These are phyloP conservation scores for Eucalyptus regnans DNA, from an alignment of 345 rosid species.

Conservation along the genomic window DNA sequence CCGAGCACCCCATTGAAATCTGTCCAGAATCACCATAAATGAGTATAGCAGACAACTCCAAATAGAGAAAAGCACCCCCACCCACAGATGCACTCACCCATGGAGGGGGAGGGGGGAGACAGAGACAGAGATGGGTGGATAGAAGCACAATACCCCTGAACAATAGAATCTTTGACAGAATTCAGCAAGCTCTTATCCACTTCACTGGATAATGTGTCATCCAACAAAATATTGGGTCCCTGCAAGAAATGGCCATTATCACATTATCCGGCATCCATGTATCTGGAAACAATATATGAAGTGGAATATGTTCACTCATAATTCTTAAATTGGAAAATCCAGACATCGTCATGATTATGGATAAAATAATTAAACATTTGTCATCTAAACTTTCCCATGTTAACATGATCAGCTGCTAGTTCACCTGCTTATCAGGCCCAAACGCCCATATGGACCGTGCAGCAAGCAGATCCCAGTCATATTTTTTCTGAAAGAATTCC, in stretches of 20 bases:
- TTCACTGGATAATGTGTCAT: conserved; percentile 92
- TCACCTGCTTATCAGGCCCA: conserved; percentile 98
- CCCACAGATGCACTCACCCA: not conserved
- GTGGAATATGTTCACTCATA: not conserved
- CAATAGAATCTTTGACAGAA: conserved; percentile 90
- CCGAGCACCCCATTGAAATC: conserved; percentile 99
- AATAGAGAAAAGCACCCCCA: not conserved
- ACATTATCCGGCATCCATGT: not conserved
- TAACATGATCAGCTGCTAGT: not conserved
- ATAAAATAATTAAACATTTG: not conserved
- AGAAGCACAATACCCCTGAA: conserved; percentile 62
- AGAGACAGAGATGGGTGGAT: not conserved
- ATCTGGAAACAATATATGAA: not conserved
- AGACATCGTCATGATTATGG: not conserved
- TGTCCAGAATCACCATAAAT: conserved; percentile 7
- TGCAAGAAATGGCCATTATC: conserved; percentile 3
- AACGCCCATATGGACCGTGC: conserved; percentile 98
- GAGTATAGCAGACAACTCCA: not conserved
- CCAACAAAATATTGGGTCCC: conserved; percentile 92
- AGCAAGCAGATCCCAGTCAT: conserved; percentile 97
- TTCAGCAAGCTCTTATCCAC: conserved; percentile 80
- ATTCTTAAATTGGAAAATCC: not conserved
- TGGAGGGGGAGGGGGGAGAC: not conserved
- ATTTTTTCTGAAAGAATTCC: conserved; percentile 89
- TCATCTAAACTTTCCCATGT: not conserved